Conservation (phyloP, 352 stramenopile genomes). For the Phytophthora quininea region DNA sequence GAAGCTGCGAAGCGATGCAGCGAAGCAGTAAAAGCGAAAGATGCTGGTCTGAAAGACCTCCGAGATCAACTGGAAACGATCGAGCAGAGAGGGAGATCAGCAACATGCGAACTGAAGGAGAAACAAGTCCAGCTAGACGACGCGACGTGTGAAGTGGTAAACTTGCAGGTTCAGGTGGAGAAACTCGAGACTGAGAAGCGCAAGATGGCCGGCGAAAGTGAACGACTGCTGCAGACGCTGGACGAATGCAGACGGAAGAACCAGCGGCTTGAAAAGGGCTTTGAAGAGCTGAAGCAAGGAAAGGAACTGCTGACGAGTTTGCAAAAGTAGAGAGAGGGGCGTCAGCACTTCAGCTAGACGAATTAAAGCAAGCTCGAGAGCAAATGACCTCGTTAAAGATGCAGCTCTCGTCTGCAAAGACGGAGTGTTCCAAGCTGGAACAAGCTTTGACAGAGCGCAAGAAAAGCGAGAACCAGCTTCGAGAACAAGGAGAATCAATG, state of each 20-base stretch:
- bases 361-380: slow-evolving; percentile 36
- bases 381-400: slow-evolving; percentile 26
- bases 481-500: slow-evolving; percentile 4
- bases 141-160: slow-evolving; percentile 4
- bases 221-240: slow-evolving; percentile 33
- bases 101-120: slow-evolving; percentile 10
- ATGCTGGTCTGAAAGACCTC: slow-evolving; percentile 18
- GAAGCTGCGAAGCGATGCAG: slow-evolving; percentile 14
- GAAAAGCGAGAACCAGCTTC: slow-evolving; percentile 1
- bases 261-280: slow-evolving; percentile 30
- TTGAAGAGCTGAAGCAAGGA: slow-evolving; percentile 47
- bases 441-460: slow-evolving; percentile 12
- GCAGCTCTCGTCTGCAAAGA: slow-evolving; percentile 23
- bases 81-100: slow-evolving; percentile 11
- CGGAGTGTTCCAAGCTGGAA: slow-evolving; percentile 30
- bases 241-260: slow-evolving; percentile 35
- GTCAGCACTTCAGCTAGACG: slow-evolving; percentile 24
- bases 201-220: slow-evolving; percentile 19
- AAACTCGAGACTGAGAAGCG: slow-evolving; percentile 24
- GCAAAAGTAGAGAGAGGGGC: slow-evolving; percentile 40
- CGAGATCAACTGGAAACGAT: slow-evolving; percentile 12
- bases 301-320: slow-evolving; percentile 42
- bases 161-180: slow-evolving; percentile 10
- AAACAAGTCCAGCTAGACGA: slow-evolving; percentile 18
- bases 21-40: slow-evolving; percentile 10